Conservation (phyloP, 805 yeast genomes). For the Nakazawaea wickerhamii region DNA sequence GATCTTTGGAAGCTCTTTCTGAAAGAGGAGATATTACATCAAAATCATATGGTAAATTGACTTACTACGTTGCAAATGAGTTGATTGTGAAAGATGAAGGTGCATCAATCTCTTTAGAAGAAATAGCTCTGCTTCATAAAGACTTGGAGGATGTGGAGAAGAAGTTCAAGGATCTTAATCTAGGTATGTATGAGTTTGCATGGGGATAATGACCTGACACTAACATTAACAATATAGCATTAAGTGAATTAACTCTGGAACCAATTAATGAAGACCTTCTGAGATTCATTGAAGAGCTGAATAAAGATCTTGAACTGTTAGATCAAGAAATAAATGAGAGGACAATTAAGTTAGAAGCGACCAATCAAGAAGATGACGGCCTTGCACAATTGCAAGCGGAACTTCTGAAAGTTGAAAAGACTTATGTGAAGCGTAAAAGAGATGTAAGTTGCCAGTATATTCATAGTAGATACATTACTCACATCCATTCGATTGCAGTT, state of each 20-base stretch:
- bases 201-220: not conserved
- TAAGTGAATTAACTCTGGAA: conserved; percentile 5
- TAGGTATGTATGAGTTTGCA: not conserved
- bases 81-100: conserved; percentile 12
- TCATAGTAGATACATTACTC: not conserved
- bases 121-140: not conserved
- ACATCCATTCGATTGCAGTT: conserved; percentile 6
- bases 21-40: conserved; percentile 27
- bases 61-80: conserved; percentile 38
- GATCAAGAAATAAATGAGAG: not conserved
- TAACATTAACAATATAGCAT: not conserved
- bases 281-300: conserved; percentile 9
- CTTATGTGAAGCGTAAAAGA: not conserved
- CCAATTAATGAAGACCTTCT: not conserved
- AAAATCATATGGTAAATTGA: conserved; percentile 39
- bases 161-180: conserved; percentile 1
- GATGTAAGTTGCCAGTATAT: conserved; percentile 4
- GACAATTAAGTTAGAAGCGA: not conserved
- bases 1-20: conserved; percentile 32
- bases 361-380: not conserved
- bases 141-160: conserved; percentile 6
- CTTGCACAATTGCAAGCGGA: not conserved
- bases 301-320: not conserved
- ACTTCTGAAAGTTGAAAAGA: not conserved
- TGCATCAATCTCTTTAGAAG: conserved; percentile 8